Evolutionary conservation across 306 rosid genomes (phyloP).

Genomic region (Lithocarpus polystachyus): DNA sequence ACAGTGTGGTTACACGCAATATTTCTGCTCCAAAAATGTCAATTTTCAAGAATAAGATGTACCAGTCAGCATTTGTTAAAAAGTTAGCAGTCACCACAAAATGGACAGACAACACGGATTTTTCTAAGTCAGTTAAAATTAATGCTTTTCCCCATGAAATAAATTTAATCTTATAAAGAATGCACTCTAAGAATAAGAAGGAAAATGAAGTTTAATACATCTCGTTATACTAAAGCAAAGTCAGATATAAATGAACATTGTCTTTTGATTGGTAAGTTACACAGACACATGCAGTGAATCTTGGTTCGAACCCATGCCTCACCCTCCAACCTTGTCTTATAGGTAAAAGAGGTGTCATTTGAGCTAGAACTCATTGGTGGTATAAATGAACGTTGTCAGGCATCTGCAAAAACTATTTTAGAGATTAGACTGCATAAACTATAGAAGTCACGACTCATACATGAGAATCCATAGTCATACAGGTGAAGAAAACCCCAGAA

Average conservation of each 20-base stretch:
- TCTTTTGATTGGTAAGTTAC: not conserved
- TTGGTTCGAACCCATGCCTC: not conserved
- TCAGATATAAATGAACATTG: not conserved
- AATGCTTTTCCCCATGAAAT: slow-evolving; percentile 44
- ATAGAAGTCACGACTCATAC: not conserved
- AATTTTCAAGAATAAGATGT: slow-evolving; percentile 97
- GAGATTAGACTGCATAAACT: not conserved
- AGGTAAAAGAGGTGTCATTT: not conserved
- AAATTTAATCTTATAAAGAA: slow-evolving; percentile 41
- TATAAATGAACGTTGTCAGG: not conserved
- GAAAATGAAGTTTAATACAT: slow-evolving; percentile 30
- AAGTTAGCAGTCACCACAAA: slow-evolving; percentile 95
- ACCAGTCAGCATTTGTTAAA: slow-evolving; percentile 98
- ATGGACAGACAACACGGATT: slow-evolving; percentile 72
- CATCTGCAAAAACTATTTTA: not conserved
- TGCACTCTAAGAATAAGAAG: slow-evolving; percentile 22
- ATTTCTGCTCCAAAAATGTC: slow-evolving; percentile 99
- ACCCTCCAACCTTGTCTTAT: not conserved
- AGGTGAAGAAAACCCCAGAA: not conserved
- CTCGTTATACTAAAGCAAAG: slow-evolving; percentile 26
- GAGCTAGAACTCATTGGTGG: not conserved
- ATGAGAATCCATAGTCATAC: not conserved
- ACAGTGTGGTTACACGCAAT: slow-evolving; percentile 99
- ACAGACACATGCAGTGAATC: not conserved
- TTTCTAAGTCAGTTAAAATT: slow-evolving; percentile 74